Conservation (phyloP, 176 grass and related monocot genomes). For the Rhynchospora tenuis region DNA sequence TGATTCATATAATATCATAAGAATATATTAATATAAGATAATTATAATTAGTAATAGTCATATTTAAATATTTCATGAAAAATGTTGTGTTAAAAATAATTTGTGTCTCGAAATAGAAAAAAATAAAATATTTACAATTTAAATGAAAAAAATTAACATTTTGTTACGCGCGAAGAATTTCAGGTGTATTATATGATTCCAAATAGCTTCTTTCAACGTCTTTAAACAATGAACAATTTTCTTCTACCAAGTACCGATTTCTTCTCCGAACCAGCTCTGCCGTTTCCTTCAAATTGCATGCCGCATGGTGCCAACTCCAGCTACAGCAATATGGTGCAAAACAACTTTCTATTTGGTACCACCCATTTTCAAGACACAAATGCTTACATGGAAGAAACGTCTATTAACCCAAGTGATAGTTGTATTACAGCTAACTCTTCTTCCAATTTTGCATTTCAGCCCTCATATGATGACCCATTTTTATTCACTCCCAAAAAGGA, state of each 20-base stretch:
- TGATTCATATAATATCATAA: no score
- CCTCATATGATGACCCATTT: conserved; percentile 12
- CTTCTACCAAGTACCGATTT: conserved; percentile 30
- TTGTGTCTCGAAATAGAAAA: no score
- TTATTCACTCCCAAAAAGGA: conserved; percentile 19
- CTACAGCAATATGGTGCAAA: conserved; percentile 15
- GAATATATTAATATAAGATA: no score
- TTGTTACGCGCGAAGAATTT: no score
- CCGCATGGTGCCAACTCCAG: conserved; percentile 24
- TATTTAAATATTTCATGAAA: no score
- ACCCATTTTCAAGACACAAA: conserved; percentile 7
- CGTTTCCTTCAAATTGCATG: conserved; percentile 33
- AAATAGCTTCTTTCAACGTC: conserved; percentile 27
- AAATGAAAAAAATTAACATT: no score
- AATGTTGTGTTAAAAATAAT: no score
- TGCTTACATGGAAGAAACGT: conserved; percentile 19
- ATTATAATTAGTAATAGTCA: no score
- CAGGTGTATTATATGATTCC: conserved; percentile 22
- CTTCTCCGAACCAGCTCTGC: conserved; percentile 23
- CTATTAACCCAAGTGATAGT: conserved; percentile 17
- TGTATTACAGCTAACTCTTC: conserved; percentile 25
- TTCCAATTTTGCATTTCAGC: conserved; percentile 12
- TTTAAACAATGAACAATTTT: conserved; percentile 32
- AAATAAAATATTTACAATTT: no score
- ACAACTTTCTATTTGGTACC: conserved; percentile 29